Evolutionary conservation across 2,329 filamentous ascomycete genomes (phyloP).

Genomic region (Trichoderma sp.): DNA sequence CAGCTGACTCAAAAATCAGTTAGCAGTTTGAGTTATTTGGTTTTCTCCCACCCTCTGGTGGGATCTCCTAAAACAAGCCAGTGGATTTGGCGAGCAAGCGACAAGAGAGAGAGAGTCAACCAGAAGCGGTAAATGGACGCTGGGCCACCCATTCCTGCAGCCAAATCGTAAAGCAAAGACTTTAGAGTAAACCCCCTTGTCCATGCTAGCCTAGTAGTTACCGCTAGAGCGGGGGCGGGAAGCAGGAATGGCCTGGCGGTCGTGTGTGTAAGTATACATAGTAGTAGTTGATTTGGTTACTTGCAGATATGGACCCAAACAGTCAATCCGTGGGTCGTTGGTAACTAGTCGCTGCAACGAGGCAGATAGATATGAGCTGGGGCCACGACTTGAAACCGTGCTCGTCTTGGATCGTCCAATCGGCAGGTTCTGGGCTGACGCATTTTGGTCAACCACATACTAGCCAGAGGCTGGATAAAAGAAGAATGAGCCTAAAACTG

Average conservation of each 20-base stretch:
- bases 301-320: slow-evolving; percentile 11
- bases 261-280: no score
- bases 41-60: background rate
- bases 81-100: background rate
- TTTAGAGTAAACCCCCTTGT: background rate
- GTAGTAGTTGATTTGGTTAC: slow-evolving; percentile 10
- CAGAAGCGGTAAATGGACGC: no score
- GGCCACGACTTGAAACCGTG: slow-evolving; percentile 23
- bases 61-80: background rate
- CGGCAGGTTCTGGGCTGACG: background rate
- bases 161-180: slow-evolving; percentile 4
- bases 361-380: slow-evolving; percentile 16
- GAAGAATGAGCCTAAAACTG: background rate
- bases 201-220: slow-evolving; percentile 14
- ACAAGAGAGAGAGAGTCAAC: no score
- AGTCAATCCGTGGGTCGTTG: slow-evolving; percentile 13
- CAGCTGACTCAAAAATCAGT: background rate
- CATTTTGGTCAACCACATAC: background rate
- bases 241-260: slow-evolving; percentile 2
- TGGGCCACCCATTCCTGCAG: background rate
- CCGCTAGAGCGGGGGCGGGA: slow-evolving; percentile 10
- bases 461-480: background rate
- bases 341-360: slow-evolving; percentile 21
- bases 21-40: background rate
- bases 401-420: slow-evolving; percentile 16